These are phyloP conservation scores for Triglochin maritima DNA, from an alignment of 106 monocot species.

Conservation along the genomic window DNA sequence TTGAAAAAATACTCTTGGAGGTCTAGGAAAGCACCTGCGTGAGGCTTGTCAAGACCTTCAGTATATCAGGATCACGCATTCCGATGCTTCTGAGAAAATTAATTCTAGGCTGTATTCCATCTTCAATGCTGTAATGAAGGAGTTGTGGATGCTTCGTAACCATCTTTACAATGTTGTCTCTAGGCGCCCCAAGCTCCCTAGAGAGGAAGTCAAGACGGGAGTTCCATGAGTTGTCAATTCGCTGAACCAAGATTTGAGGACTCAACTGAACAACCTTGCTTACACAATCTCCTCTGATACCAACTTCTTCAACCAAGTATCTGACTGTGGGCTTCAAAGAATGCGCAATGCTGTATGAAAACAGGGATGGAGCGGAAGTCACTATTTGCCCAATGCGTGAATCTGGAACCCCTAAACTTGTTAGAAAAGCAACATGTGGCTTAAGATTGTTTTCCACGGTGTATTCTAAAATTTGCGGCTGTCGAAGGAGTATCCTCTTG, in stretches of 20 bases:
- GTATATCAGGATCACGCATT: constrained; percentile 70
- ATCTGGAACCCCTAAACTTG: constrained; percentile 58
- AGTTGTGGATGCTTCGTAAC: constrained; percentile 95
- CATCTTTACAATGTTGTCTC: constrained; percentile 87
- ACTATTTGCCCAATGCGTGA: constrained; percentile 78
- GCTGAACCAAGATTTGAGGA: constrained; percentile 83
- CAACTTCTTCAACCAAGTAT: constrained; percentile 91
- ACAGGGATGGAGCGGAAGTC: constrained; percentile 72
- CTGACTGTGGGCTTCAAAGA: constrained; percentile 83
- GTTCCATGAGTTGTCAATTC: constrained; percentile 76
- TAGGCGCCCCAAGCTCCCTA: constrained; percentile 80
- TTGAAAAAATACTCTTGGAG: background rate
- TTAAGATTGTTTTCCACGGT: constrained; percentile 81
- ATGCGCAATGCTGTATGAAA: constrained; percentile 81
- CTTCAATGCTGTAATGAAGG: constrained; percentile 95
- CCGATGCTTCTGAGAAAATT: constrained; percentile 93
- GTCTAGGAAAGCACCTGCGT: constrained; percentile 46
- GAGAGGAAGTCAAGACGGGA: constrained; percentile 64
- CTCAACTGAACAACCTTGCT: constrained; percentile 93
- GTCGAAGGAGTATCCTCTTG: constrained; percentile 71
- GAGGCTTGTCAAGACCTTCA: constrained; percentile 89
- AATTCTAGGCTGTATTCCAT: constrained; percentile 89
- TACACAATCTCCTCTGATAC: constrained; percentile 56
- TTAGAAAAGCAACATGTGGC: constrained; percentile 66
- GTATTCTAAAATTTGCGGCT: constrained; percentile 92